Conservation (phyloP, 495 filamentous ascomycete genomes). For the Cairneyella variabilis region DNA sequence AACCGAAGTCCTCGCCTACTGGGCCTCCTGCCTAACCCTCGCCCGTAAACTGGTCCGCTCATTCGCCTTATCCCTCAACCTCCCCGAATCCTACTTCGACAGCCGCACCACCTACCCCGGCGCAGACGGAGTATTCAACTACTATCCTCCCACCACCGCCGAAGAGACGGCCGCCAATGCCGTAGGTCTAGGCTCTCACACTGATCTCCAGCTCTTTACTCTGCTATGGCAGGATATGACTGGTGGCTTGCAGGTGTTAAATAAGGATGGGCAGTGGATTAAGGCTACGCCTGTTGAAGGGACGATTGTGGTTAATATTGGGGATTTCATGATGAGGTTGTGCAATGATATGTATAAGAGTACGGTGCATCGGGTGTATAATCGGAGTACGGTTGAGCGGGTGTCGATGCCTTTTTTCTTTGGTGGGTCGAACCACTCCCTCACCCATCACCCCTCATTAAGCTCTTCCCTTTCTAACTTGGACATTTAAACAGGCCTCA, state of each 20-base stretch:
- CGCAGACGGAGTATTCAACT: slow-evolving; percentile 46
- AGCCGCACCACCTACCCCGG: slow-evolving; percentile 45
- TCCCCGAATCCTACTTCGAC: slow-evolving; percentile 50
- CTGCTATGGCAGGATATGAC: slow-evolving; percentile 51
- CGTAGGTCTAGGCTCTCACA: slow-evolving; percentile 53
- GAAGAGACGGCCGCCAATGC: slow-evolving; percentile 27
- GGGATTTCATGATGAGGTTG: slow-evolving; percentile 59
- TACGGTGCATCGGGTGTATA: slow-evolving; percentile 39
- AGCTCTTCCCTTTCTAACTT: too few species aligned
- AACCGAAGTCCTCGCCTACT: slow-evolving; percentile 42
- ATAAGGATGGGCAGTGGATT: slow-evolving; percentile 49
- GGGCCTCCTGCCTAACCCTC: slow-evolving; percentile 40
- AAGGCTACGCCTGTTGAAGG: slow-evolving; percentile 51
- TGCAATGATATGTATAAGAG: slow-evolving; percentile 59
- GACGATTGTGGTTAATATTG: slow-evolving; percentile 63
- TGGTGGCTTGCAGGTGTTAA: slow-evolving; percentile 52
- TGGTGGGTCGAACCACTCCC: too few species aligned
- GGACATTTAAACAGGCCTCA: slow-evolving; percentile 29
- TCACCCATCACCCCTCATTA: too few species aligned
- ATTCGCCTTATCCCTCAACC: slow-evolving; percentile 46
- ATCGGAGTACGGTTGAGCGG: slow-evolving; percentile 23
- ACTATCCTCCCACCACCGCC: slow-evolving; percentile 41
- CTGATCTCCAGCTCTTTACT: slow-evolving; percentile 56
- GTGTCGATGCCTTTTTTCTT: slow-evolving; percentile 60
- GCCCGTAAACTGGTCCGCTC: slow-evolving; percentile 43